phyloP scores from a whole-genome alignment of 1,284 basidiomycete genomes.

The Fomitopsis betulina region DNA sequence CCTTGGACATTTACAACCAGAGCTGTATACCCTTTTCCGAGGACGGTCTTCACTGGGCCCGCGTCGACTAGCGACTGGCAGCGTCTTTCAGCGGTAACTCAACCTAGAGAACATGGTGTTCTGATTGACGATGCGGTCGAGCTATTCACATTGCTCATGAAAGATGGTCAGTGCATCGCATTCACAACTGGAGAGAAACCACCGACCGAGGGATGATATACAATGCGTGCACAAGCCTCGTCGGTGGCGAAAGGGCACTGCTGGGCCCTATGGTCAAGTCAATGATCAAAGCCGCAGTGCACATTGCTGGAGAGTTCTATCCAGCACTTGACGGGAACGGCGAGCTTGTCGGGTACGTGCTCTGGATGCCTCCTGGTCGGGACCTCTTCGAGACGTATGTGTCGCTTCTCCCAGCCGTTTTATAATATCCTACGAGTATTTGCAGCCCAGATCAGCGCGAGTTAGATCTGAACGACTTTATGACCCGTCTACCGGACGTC shows the following conservation, averaged over 20 bases:
- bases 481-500: conserved; percentile 9
- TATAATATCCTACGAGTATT: not conserved
- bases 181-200: not conserved
- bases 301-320: conserved; percentile 17
- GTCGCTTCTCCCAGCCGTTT: no score
- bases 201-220: conserved; percentile 3
- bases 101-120: not conserved
- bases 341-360: conserved; percentile 15
- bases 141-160: conserved; percentile 11
- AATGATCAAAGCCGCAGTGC: conserved; percentile 16
- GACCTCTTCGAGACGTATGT: conserved; percentile 18
- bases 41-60: not conserved
- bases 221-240: conserved; percentile 6
- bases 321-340: conserved; percentile 13
- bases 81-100: conserved; percentile 1
- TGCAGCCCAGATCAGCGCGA: conserved; percentile 15
- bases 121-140: conserved; percentile 10
- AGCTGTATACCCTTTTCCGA: conserved; percentile 20
- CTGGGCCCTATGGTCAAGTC: conserved; percentile 9
- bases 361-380: conserved; percentile 16
- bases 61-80: conserved; percentile 6
- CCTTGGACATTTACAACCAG: conserved; percentile 13
- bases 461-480: conserved; percentile 14
- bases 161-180: conserved; percentile 7
- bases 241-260: conserved; percentile 10